Evolutionary conservation across 2,329 filamentous ascomycete genomes (phyloP).

Genomic region (Pseudogymnoascus sp.): DNA sequence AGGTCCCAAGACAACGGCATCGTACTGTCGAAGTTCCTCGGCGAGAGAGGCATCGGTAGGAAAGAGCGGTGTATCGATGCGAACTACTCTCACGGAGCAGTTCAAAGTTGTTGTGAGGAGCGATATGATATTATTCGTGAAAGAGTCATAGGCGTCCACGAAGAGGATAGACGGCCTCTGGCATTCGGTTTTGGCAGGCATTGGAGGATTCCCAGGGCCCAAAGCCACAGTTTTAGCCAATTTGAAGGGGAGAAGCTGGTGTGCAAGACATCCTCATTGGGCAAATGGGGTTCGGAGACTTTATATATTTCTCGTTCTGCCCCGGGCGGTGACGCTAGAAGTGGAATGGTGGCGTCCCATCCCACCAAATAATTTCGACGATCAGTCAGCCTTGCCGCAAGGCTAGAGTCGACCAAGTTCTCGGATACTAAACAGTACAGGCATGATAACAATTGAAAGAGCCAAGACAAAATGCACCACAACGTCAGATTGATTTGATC

Average conservation of each 20-base stretch:
- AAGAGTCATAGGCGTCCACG: constrained; percentile 94
- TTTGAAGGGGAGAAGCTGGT: background rate
- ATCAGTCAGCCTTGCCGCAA: constrained; percentile 4
- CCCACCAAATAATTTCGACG: constrained; percentile 4
- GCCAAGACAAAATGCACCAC: background rate
- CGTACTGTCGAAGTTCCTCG: constrained; percentile 52
- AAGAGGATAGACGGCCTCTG: constrained; percentile 58
- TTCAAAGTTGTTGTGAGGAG: constrained; percentile 64
- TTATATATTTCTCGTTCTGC: constrained; percentile 9
- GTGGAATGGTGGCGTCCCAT: constrained; percentile 5
- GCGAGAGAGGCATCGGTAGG: constrained; percentile 40
- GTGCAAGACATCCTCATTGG: background rate
- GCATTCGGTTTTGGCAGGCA: background rate
- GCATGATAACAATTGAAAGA: background rate
- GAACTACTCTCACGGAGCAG: constrained; percentile 62
- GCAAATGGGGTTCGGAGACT: background rate
- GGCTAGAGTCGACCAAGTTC: background rate
- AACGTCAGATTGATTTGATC: background rate
- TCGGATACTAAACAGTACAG: background rate
- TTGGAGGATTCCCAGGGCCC: constrained; percentile 1
- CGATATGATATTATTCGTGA: constrained; percentile 88
- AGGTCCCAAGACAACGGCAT: constrained; percentile 83
- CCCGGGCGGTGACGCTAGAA: constrained; percentile 4
- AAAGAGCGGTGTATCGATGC: constrained; percentile 58
- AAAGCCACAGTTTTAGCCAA: constrained; percentile 1